Base-by-base conservation (phyloP, 73 alveolate genomes). In the Paraurostyla sp. region DNA sequence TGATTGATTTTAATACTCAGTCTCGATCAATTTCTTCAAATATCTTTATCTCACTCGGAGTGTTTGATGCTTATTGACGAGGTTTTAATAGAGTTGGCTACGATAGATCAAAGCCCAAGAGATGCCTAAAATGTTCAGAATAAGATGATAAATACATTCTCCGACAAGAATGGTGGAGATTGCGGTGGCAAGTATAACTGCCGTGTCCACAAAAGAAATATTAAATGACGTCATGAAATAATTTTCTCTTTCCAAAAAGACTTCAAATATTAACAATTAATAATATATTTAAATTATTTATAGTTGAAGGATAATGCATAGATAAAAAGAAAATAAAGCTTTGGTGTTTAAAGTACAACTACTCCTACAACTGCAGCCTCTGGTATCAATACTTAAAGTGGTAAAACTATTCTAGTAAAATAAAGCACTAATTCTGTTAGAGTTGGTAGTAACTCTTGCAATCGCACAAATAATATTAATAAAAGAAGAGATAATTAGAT, bases 21-120 rank as follows among this genome's bases (percentile, higher is more conserved):
- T 13, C 13, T 73, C 87, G 35, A 73, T 73, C 71, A 43, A 16
- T 35, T 73, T 73, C 59, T 73, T 73, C 51, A 73, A 33, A 33
- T 27, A 73, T 50, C 87, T 73, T 33, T 73, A 33, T 45, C 71
- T 45, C 33, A 50, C 30, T 45, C 87, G 16, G 40, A 73, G 71
- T 0, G 43, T 2, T 25, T 50, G 48, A 30, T 73, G 87, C 30
- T 50, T 23, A 11, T 45, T 1, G 3, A 73, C 87, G 51, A 73
- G 59, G 56, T 32, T 1, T 22, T 16, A 27, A 30, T 73, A 73
- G 9, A 27, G 32, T 25, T 45, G 73, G 1, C 62, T 30, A 13
- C 87, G 11, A 50, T 73, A 73, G 38, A 73, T 73, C 42, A 73
- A 36, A 6, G 42, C 16, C 87, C 87, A 73, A 50, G 87, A 73